A percentile compares a stretch with the other conserved stretches of the same genome.
phyloP scores from a whole-genome alignment of 176 grass and related monocot genomes.

The Thalia dealbata region DNA sequence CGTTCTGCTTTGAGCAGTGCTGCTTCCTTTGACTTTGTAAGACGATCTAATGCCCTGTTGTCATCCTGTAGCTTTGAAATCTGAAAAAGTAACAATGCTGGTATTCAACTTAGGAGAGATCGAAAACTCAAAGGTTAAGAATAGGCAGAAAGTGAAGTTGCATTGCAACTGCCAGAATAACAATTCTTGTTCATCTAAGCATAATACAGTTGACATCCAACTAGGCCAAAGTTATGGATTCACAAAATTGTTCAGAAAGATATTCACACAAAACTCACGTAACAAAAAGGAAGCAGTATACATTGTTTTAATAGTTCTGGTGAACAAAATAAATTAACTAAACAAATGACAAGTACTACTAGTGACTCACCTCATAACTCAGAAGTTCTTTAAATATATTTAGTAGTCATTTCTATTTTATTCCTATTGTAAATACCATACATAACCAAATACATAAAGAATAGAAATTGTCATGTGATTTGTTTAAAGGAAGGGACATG shows the following conservation, averaged over 20 bases:
- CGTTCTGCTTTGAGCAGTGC: conserved; percentile 86
- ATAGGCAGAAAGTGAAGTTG: background rate
- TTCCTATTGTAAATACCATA: background rate
- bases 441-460: background rate
- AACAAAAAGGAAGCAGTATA: background rate
- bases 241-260: background rate
- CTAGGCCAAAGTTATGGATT: background rate
- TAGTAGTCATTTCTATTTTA: background rate
- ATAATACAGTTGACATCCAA: background rate
- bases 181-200: background rate
- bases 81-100: conserved; percentile 24
- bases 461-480: background rate
- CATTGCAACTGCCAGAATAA: background rate
- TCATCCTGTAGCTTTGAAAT: conserved; percentile 74
- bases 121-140: background rate
- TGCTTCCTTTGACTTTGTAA: conserved; percentile 80
- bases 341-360: background rate
- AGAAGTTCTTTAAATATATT: background rate
- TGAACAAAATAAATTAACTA: background rate
- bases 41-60: conserved; percentile 59
- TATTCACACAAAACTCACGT: background rate
- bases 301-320: background rate
- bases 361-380: background rate
- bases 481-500: background rate
- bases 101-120: conserved; percentile 1